These are phyloP conservation scores for Hebeloma cylindrosporum DNA, from an alignment of 768 basidiomycete genomes.

Conservation along the genomic window DNA sequence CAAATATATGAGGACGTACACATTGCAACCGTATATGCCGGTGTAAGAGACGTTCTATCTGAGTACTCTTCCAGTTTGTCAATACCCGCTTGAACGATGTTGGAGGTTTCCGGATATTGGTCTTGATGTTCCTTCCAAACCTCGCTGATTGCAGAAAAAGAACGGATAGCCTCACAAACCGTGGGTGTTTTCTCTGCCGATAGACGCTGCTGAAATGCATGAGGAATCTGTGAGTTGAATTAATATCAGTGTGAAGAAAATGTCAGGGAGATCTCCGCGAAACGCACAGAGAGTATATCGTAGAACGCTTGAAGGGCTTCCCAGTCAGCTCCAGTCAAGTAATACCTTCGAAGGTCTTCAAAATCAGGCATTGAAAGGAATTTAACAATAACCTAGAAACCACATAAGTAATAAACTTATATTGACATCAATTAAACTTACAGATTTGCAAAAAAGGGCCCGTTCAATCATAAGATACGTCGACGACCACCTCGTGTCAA, in stretches of 20 bases:
- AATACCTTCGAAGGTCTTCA: constrained; percentile 24
- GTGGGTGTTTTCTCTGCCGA: constrained; percentile 29
- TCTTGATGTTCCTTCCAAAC: constrained; percentile 19
- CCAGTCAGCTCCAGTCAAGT: constrained; percentile 25
- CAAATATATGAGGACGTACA: constrained; percentile 10
- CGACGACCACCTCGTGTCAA: constrained; percentile 30
- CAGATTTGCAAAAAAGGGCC: constrained; percentile 21
- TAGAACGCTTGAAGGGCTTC: constrained; percentile 19
- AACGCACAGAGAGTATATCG: constrained; percentile 23
- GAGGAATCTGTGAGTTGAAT: constrained; percentile 20
- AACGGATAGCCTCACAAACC: constrained; percentile 19
- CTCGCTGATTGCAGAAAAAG: constrained; percentile 19
- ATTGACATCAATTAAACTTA: too few species aligned
- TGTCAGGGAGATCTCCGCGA: background rate
- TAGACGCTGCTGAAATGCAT: constrained; percentile 26
- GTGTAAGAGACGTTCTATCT: constrained; percentile 5
- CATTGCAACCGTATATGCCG: constrained; percentile 23
- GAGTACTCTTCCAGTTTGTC: constrained; percentile 23
- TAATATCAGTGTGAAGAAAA: background rate
- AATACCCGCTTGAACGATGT: constrained; percentile 23
- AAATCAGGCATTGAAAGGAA: constrained; percentile 11
- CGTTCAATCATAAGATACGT: constrained; percentile 31
- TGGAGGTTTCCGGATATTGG: constrained; percentile 5
- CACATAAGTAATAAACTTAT: too few species aligned
- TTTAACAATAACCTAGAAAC: background rate